These are phyloP conservation scores for Arthrobotrys sphaeroides DNA, from an alignment of 2,329 filamentous ascomycete species.

Conservation along the genomic window DNA sequence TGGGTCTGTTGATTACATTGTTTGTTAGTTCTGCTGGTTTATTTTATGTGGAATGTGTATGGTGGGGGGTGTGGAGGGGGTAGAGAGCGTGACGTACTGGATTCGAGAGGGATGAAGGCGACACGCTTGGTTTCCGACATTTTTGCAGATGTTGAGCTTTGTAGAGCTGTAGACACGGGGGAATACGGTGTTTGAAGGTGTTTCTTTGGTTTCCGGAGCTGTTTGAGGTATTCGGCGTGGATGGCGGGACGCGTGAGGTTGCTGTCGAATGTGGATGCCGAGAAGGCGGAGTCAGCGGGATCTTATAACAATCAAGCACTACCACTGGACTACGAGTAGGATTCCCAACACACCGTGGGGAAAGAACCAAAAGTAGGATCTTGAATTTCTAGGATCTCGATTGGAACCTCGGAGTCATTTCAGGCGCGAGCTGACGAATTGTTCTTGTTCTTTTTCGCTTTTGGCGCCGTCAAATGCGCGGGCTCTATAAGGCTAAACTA, in stretches of 20 bases:
- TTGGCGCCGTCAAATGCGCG: background rate
- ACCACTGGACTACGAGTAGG: background rate
- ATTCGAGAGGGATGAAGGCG: conserved; percentile 51
- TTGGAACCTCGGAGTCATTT: conserved; percentile 3
- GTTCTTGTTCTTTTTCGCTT: background rate
- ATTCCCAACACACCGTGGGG: background rate
- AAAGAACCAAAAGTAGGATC: conserved; percentile 7
- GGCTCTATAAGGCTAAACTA: background rate
- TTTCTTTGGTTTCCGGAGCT: background rate
- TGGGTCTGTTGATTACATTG: conserved; percentile 67
- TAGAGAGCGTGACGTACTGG: conserved; percentile 39
- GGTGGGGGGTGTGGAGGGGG: background rate
- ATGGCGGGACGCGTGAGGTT: background rate
- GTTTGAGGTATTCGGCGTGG: background rate
- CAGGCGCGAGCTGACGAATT: background rate
- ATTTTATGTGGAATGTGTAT: conserved; percentile 11
- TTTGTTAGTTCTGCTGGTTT: background rate
- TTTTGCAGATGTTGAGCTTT: background rate
- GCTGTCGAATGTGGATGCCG: too few species aligned
- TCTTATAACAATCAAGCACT: conserved; percentile 8
- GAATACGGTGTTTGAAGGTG: background rate
- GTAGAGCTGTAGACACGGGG: background rate
- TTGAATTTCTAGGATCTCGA: conserved; percentile 7
- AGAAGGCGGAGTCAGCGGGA: background rate
- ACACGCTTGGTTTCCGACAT: conserved; percentile 44